phyloP scores from a whole-genome alignment of 1,284 basidiomycete species.

The Sphaerobolus stellatus region DNA sequence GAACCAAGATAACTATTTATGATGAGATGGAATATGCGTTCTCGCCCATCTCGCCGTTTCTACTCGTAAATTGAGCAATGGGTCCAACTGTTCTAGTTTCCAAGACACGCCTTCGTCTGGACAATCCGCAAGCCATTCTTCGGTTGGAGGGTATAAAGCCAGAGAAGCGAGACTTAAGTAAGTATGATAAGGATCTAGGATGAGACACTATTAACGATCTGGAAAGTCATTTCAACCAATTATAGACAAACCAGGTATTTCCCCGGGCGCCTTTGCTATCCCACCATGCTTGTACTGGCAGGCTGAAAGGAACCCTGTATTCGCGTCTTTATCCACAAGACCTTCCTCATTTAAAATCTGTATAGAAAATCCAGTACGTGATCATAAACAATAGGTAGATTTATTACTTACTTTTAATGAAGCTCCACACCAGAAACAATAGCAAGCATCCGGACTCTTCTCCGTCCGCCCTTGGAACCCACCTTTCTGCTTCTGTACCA shows the following conservation, averaged over 20 bases:
- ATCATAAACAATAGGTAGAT: neutral
- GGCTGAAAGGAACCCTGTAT: conserved; percentile 62
- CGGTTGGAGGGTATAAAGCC: conserved; percentile 57
- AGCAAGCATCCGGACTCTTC: conserved; percentile 88
- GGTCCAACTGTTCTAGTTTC: conserved; percentile 60
- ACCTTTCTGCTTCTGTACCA: conserved; percentile 70
- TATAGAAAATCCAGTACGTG: neutral
- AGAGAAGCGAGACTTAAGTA: conserved; percentile 85
- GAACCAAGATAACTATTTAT: no score
- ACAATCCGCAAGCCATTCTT: conserved; percentile 17
- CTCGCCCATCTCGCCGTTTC: conserved; percentile 67
- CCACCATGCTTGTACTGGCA: conserved; percentile 88
- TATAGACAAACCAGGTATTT: conserved; percentile 61
- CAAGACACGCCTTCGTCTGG: conserved; percentile 38
- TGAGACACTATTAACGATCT: neutral
- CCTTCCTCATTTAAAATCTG: conserved; percentile 65
- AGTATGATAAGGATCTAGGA: conserved; percentile 83
- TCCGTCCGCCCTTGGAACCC: conserved; percentile 86
- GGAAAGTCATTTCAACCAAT: neutral
- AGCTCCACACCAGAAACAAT: conserved; percentile 92
- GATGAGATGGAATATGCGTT: conserved; percentile 42
- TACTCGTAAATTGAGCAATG: conserved; percentile 65
- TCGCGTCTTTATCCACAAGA: conserved; percentile 53
- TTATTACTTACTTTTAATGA: conserved; percentile 59
- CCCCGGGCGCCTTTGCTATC: conserved; percentile 76